These are phyloP conservation scores for Solanum pimpinellifolium DNA, from an alignment of 257 asterid species.

Conservation along the genomic window DNA sequence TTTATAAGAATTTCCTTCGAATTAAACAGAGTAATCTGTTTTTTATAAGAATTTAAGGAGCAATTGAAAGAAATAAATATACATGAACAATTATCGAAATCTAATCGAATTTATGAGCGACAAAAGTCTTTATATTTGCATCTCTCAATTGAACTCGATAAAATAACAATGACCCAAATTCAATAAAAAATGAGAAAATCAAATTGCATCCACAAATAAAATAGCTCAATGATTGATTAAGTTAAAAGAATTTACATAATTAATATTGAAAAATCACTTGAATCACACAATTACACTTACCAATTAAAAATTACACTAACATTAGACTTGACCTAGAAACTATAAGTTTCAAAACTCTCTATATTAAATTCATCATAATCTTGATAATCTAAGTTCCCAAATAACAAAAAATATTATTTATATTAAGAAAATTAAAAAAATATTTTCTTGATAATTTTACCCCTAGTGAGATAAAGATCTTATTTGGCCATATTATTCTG, in stretches of 20 bases:
- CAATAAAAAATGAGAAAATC: not conserved
- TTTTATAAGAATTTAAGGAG: not conserved
- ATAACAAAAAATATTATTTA: too few species aligned
- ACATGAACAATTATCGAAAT: not conserved
- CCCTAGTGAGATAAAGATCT: too few species aligned
- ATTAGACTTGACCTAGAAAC: not conserved
- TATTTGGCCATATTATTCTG: too few species aligned
- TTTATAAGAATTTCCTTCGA: not conserved
- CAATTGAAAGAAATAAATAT: accelerated
- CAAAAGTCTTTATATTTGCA: too few species aligned
- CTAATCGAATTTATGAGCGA: not conserved
- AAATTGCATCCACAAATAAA: not conserved
- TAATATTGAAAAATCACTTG: not conserved
- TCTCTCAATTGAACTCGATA: not conserved
- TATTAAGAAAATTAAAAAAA: too few species aligned
- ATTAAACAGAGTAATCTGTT: too few species aligned
- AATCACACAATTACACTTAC: too few species aligned
- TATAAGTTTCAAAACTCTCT: not conserved
- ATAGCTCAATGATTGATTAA: not conserved
- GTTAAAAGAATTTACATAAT: too few species aligned
- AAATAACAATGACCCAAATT: too few species aligned
- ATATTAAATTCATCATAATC: not conserved
- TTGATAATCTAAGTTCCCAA: not conserved
- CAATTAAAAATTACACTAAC: not conserved
- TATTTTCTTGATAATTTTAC: accelerated